phyloP scores from a whole-genome alignment of 2,329 filamentous ascomycete genomes.

The Berkeleyomyces rouxiae region DNA sequence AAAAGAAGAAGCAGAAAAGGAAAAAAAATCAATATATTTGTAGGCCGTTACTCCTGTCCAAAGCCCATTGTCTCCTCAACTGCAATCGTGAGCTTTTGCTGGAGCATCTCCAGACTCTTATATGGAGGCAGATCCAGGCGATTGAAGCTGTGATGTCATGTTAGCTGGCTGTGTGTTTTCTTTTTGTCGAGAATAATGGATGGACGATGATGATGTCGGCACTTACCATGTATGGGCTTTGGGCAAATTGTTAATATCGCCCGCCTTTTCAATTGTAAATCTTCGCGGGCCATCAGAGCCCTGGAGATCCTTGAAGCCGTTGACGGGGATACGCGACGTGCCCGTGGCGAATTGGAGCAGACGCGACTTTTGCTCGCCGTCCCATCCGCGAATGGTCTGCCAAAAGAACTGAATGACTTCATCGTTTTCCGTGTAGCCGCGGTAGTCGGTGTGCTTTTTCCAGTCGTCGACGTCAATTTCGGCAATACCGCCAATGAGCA shows the following conservation, averaged over 20 bases:
- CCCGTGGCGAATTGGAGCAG: constrained; percentile 93
- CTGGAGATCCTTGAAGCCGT: constrained; percentile 97
- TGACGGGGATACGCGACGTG: constrained; percentile 94
- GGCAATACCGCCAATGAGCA: constrained; percentile 96
- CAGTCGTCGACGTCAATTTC: constrained; percentile 99
- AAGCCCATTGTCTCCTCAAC: constrained; percentile 99
- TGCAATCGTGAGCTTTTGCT: constrained; percentile 84
- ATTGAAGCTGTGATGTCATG: constrained; percentile 56
- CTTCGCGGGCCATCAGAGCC: constrained; percentile 87
- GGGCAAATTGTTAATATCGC: constrained; percentile 74
- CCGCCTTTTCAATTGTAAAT: constrained; percentile 97
- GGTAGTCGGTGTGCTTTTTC: constrained; percentile 99
- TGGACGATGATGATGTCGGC: background rate
- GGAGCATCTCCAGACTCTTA: constrained; percentile 70
- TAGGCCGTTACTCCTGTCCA: constrained; percentile 63
- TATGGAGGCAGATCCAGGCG: constrained; percentile 89
- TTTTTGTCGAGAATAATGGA: constrained; percentile 4
- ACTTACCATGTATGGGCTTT: constrained; percentile 96
- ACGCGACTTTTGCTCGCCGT: constrained; percentile 94
- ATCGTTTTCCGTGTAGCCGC: constrained; percentile 93
- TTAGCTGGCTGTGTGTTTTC: constrained; percentile 10
- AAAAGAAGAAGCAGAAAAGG: background rate
- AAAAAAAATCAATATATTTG: background rate
- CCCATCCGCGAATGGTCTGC: constrained; percentile 93
- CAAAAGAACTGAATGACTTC: constrained; percentile 98